Evolutionary conservation across 2,329 filamentous ascomycete species (phyloP), one percentile per base, ranked within the genome.

Genomic region (Trichoderma afroharzianum): DNA sequence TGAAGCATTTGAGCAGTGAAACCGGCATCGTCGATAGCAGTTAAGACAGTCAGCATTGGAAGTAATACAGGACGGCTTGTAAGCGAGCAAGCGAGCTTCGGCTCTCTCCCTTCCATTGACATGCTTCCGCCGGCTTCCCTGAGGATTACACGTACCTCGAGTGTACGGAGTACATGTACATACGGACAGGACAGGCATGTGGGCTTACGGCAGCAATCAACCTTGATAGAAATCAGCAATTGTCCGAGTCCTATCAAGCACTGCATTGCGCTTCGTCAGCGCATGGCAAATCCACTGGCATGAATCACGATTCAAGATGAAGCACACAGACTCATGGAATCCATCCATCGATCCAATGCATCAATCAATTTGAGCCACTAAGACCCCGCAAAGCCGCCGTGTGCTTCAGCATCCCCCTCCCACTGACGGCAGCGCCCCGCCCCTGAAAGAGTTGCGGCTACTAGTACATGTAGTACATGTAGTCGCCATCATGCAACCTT

Each of bases 381-480:
- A 73, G 75, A 79, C 76, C 75, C 77, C 77, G 72, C 75, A 74
- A 74, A 76, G 63, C 47, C 68, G 73, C 78, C 77, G 74, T 79
- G 77, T 80, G 79, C 75, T 61, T 74, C 72, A 64, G 73, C 62
- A 72, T 69, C 68, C 73, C 68, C 71, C 75, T 76, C 68, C 73
- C 73, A 74, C 69, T 73, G 73, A 50, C 64, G 63, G 63, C 57
- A 43, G 32, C 62, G 55, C 47, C 69, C 53, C 30, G 63, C 63
- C 70, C 70, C 71, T 72, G 71, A 36, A 55, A 21, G 58, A 39
- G 5, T 36, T 61, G 66, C 66, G 50, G 36, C 66, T 68, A n/a
- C n/a, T n/a, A n/a, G n/a, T n/a, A n/a, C n/a, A n/a, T n/a, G n/a
- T n/a, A n/a, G n/a, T n/a, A n/a, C n/a, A n/a, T n/a, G n/a, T n/a